Evolutionary conservation across 2,329 filamentous ascomycete genomes (phyloP), one percentile per base, ranked within the genome.

Genomic region (Fusarium globosum): DNA sequence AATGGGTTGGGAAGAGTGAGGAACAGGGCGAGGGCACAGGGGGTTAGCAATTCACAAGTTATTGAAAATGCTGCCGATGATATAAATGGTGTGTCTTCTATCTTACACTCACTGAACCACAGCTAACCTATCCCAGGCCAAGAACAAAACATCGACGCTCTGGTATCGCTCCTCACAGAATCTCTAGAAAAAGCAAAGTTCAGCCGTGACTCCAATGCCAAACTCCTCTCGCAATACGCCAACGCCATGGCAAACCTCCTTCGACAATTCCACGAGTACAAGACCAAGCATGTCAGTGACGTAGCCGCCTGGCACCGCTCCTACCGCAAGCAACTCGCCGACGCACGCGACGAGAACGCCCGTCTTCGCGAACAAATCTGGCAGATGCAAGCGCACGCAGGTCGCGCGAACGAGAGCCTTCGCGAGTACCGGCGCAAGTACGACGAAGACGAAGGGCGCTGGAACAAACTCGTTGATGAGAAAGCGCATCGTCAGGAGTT

Each of bases 231-330:
- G 21, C 86, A 89, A 61, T 92, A 90, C 80, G 89, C 89, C 52
- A 84, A 85, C 64, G 87, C 87, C 35, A 83, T 92, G 65, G 84
- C 86, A 49, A 82, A 85, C 51, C 89, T 92, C 82, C 86, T 91
- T 38, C 87, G 88, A 75, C 89, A 91, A 77, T 88, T 91, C 78
- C 90, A 92, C 83, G 86, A 88, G 41, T 92, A 91, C 85, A 92
- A 92, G 79, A 85, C 87, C 65, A 88, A 88, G 72, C 89, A 91
- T 77, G 86, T 91, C 51, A 83, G 84, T 55, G 90, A 92, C 77
- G 88, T 91, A 23, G 85, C 88, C 11, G 82, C 88, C 28, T 92
- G 90, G 90, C 90, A 92, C 82, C 88, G 87, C 63, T 90, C 88
- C 66, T 92, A 92, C 83, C 88, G 90, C 13, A 82, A 86, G 33